phyloP scores from a whole-genome alignment of 2,329 filamentous ascomycete genomes.

The Magnaporthiopsis rhizophila region DNA sequence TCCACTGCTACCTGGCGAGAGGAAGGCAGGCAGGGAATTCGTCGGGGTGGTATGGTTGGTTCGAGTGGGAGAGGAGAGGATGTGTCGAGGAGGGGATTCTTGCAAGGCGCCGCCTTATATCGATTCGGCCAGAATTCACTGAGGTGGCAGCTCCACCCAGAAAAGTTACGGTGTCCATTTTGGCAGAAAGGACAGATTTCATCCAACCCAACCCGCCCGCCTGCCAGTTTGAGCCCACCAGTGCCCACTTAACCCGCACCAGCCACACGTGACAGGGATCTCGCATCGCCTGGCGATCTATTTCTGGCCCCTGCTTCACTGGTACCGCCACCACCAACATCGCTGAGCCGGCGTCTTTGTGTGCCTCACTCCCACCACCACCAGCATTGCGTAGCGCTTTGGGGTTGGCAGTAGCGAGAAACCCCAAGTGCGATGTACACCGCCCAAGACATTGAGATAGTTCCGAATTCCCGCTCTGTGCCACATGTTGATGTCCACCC shows the following conservation, averaged over 20 bases:
- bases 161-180: slow-evolving; percentile 35
- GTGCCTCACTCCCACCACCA: not conserved
- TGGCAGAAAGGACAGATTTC: slow-evolving; percentile 42
- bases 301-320: not conserved
- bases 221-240: slow-evolving; percentile 1
- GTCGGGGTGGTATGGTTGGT: not conserved
- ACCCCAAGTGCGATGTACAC: not conserved
- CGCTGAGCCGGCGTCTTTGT: not conserved
- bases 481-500: too few relatives aligned
- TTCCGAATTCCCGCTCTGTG: too few relatives aligned
- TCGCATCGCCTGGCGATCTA: not conserved
- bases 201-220: slow-evolving; percentile 16
- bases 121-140: not conserved
- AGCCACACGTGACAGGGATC: slow-evolving; percentile 27
- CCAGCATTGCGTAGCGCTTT: not conserved
- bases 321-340: not conserved
- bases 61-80: not conserved
- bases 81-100: not conserved
- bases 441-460: not conserved
- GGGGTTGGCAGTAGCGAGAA: not conserved
- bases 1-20: not conserved
- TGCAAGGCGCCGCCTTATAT: slow-evolving; percentile 1
- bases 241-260: not conserved
- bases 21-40: not conserved
- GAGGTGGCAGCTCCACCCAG: slow-evolving; percentile 17